Evolutionary conservation across 192 early-diverging fungal genomes (phyloP).

Genomic region (Backusella parvicylindrica): DNA sequence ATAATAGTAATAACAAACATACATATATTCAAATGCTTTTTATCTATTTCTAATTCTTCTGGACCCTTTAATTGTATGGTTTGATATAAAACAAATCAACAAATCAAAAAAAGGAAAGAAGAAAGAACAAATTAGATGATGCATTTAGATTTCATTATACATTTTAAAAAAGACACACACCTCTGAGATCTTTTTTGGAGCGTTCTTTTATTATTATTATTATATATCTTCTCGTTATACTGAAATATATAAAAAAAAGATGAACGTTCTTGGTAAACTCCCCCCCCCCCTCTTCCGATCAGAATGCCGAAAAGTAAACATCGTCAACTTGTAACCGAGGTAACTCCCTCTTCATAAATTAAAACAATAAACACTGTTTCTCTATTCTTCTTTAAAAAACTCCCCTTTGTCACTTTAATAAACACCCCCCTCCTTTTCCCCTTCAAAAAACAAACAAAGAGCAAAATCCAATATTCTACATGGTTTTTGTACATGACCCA

Average conservation of each 20-base stretch:
- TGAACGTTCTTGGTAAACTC: not conserved
- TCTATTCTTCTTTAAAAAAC: not conserved
- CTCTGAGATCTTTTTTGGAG: not conserved
- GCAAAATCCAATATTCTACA: not conserved
- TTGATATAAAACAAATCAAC: not conserved
- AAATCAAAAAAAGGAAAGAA: not conserved
- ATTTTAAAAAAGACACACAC: no score
- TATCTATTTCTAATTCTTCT: not conserved
- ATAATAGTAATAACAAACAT: not conserved
- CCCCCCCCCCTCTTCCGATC: not conserved
- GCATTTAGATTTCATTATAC: not conserved
- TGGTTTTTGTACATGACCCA: not conserved
- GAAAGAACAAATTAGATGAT: not conserved
- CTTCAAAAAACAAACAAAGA: not conserved
- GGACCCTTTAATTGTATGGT: not conserved
- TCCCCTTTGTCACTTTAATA: not conserved
- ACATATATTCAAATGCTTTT: not conserved
- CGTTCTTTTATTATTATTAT: no score
- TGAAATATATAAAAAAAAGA: not conserved
- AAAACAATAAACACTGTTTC: no score
- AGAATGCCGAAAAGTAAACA: not conserved
- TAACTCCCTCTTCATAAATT: not conserved
- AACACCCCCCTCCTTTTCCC: not conserved
- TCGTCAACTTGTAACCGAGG: not conserved
- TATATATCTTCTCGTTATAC: not conserved